Evolutionary conservation across 2,329 filamentous ascomycete species (phyloP).

Genomic region (Lasiodiplodia sp.): DNA sequence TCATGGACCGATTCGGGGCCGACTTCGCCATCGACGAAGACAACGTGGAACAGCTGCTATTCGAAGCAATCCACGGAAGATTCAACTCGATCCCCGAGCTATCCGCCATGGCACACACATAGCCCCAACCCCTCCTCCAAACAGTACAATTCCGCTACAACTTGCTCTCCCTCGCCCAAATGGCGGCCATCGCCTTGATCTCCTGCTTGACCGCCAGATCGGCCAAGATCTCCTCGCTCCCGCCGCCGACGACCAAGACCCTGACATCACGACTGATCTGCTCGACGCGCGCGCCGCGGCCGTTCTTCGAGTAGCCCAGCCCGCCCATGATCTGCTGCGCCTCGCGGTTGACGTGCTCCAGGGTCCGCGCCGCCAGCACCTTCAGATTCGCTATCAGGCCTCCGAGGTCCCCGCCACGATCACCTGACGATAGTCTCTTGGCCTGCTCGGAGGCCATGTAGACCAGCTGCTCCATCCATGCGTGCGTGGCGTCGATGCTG

Average conservation of each 20-base stretch:
- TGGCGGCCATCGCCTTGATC: slow-evolving; percentile 35
- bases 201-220: slow-evolving; percentile 43
- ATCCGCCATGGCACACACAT: background rate
- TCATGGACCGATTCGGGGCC: background rate
- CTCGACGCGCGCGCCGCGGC: slow-evolving; percentile 7
- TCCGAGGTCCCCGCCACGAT: background rate
- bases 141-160: background rate
- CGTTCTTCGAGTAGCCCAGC: slow-evolving; percentile 6
- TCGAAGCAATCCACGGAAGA: background rate
- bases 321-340: slow-evolving; percentile 17
- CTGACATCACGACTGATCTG: background rate
- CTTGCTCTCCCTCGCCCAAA: slow-evolving; percentile 1
- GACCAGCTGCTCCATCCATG: slow-evolving; percentile 42
- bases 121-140: too few relatives aligned
- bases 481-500: slow-evolving; percentile 39
- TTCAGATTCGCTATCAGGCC: background rate
- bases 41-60: background rate
- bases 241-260: slow-evolving; percentile 30
- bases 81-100: background rate
- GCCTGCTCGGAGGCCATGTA: slow-evolving; percentile 37
- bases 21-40: background rate
- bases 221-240: slow-evolving; percentile 41
- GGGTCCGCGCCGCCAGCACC: background rate
- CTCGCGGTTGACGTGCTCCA: slow-evolving; percentile 15
- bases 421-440: background rate